Evolutionary conservation across 208 protist genomes (phyloP), one percentile per base, ranked within the genome.

Genomic region (Histomonas meleagridis): DNA sequence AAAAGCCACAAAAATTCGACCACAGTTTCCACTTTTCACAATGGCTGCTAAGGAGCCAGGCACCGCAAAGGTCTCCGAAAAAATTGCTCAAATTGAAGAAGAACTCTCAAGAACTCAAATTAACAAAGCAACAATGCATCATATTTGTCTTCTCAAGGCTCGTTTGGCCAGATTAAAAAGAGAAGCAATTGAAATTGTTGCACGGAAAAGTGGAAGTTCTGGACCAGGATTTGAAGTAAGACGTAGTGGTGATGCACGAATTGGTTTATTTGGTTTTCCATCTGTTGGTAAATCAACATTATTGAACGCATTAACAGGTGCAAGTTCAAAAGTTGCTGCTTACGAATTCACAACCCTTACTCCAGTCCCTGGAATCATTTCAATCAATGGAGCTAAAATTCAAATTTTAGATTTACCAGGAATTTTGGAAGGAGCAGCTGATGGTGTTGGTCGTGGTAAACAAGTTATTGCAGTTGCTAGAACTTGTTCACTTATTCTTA

Each of bases 371-470:
- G 98, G 97, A 60, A 96, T 98, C 78, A 23, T 91, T 46, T 38
- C 35, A 60, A 76, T 70, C 40, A 90, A 91, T 35, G 55, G 57
- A 26, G 90, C 93, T 48, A 94, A 92, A 92, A 98, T 99, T 91
- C 98, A 99, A 94, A 96, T 99, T 93, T 94, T 99, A 28, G 98
- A 99, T 94, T 92, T 99, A 21, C 98, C 98, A 32, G 98, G 98
- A 93, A 99, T 99, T 93, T 98, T 99, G 93, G 97, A 99, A 94
- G 98, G 98, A 57, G 97, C 97, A 0, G 95, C 97, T 2, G 95
- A 97, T 62, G 97, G 97, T 16, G 97, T 97, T 76, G 98, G 98
- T 5, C n/a, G 69, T 4, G 91, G 91, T 57, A 91, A 72, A 35
- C 92, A 94, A 92, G 93, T 94, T 26, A 98, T 99, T 91, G 96